Conservation (phyloP, 2,329 filamentous ascomycete genomes). For the Aspergillus arachidicola region DNA sequence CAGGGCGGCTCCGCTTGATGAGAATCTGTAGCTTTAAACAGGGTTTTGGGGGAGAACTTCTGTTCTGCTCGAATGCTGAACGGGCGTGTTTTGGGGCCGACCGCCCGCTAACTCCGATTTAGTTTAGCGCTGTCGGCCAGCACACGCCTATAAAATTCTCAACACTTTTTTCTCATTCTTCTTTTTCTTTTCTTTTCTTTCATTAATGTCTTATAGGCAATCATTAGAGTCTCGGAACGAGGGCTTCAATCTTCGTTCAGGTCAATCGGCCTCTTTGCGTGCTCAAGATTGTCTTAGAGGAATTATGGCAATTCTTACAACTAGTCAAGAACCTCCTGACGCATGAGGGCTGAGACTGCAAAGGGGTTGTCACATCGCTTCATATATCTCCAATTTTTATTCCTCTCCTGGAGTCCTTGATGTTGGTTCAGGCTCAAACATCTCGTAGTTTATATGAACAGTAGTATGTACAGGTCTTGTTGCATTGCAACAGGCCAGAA, state of each 20-base stretch:
- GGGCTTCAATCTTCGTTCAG: conserved; percentile 87
- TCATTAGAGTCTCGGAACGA: conserved; percentile 99
- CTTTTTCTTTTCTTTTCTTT: conserved; percentile 52
- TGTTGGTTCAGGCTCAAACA: neutral
- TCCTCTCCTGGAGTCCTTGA: neutral
- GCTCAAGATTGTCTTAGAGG: conserved; percentile 97
- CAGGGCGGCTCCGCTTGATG: neutral
- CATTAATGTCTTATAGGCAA: conserved; percentile 69
- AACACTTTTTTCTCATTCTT: conserved; percentile 33
- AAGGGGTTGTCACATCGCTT: conserved; percentile 47
- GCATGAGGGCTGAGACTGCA: conserved; percentile 58
- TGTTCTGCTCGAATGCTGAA: conserved; percentile 11
- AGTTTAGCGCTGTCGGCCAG: conserved; percentile 34
- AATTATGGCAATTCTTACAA: conserved; percentile 69
- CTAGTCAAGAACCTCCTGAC: conserved; percentile 64
- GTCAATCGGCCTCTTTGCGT: conserved; percentile 81
- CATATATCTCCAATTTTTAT: neutral
- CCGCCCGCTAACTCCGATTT: conserved; percentile 28
- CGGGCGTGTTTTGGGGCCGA: conserved; percentile 32
- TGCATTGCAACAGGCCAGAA: neutral
- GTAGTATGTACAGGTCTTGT: conserved; percentile 12
- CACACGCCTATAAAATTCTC: conserved; percentile 29
- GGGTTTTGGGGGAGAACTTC: conserved; percentile 30
- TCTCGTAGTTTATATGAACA: neutral
- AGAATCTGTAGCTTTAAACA: conserved; percentile 6